Base-by-base conservation (phyloP, 495 filamentous ascomycete genomes). In the Recurvomyces mirabilis region DNA sequence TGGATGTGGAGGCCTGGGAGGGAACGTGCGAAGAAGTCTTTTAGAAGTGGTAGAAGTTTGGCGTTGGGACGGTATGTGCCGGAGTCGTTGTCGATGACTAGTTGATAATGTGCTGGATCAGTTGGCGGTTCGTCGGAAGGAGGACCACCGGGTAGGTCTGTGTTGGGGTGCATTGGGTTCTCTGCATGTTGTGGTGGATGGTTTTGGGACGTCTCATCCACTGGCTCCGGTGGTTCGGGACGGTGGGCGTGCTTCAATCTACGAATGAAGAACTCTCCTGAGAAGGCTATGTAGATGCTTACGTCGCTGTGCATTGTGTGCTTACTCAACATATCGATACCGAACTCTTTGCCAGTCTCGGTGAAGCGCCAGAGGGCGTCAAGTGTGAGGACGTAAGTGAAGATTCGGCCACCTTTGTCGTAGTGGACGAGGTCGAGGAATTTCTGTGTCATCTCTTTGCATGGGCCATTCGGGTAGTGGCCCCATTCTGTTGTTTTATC, bases 221-320 rank as follows among this genome's bases (percentile, higher is more conserved):
- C 47, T 33, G 48, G 43, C 13, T 58, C 52, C 7, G 60, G 49
- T 4, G 50, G 47, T 11, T 34, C 28, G 3, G 51, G 42, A 1
- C 53, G 49, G 28, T 56, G 35, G 3, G 38, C 38, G 26, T 60
- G 64, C 53, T 70, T 71, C n/a, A 75, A 61, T 12, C 79, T 76
- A 4, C 87, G 74, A 44, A 96, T 70, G 60, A 94, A 93, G 60
- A 96, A 96, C 60, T 96, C 89, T 13, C 89, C 89, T 3, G 81
- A 81, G 59, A 79, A 94, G 2, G 87, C 87, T 46, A 96, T 82
- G 59, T 94, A 93, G 15, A 81, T 81, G 13, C 78, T 79, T 3
- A 93, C 87, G 62, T 94, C 79, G 56, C 82, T 87, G 57, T 96
- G 89, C 81, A 96, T 87, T 23, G 83, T 93, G 60, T 96, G 89